These are phyloP conservation scores for Tylopilus plumbeoviolaceoides DNA, from an alignment of 768 basidiomycete genomes.

Conservation along the genomic window DNA sequence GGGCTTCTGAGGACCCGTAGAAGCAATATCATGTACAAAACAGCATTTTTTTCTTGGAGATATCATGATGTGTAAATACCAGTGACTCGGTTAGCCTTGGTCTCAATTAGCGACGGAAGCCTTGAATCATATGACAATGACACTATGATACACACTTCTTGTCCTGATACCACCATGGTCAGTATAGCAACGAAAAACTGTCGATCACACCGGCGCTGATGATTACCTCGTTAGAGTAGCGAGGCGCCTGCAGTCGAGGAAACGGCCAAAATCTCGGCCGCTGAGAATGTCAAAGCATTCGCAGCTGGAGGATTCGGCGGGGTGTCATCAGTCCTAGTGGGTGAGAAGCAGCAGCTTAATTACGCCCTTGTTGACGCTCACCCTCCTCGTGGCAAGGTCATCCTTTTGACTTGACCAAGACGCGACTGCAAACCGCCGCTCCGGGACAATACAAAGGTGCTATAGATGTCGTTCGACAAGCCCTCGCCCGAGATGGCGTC, in stretches of 20 bases:
- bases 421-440: constrained; percentile 89
- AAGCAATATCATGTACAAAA: constrained; percentile 11
- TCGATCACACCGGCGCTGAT: constrained; percentile 5
- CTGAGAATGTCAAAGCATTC: constrained; percentile 71
- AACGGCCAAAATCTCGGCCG: constrained; percentile 25
- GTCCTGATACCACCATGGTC: constrained; percentile 24
- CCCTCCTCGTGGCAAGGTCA: constrained; percentile 55
- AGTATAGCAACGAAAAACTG: constrained; percentile 3
- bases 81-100: not conserved
- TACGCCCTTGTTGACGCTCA: constrained; percentile 5
- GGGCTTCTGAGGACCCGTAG: constrained; percentile 42
- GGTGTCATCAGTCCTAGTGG: constrained; percentile 80
- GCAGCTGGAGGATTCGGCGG: constrained; percentile 94
- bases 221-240: constrained; percentile 17
- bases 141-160: constrained; percentile 1
- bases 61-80: constrained; percentile 9
- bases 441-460: constrained; percentile 89
- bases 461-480: constrained; percentile 89
- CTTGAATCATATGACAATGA: constrained; percentile 29
- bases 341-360: constrained; percentile 40
- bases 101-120: too few relatives aligned
- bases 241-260: constrained; percentile 21
- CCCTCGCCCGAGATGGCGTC: constrained; percentile 85
- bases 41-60: constrained; percentile 15
- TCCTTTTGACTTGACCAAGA: constrained; percentile 96